phyloP scores from a whole-genome alignment of 495 filamentous ascomycete species.

The Neurospora sp. region DNA sequence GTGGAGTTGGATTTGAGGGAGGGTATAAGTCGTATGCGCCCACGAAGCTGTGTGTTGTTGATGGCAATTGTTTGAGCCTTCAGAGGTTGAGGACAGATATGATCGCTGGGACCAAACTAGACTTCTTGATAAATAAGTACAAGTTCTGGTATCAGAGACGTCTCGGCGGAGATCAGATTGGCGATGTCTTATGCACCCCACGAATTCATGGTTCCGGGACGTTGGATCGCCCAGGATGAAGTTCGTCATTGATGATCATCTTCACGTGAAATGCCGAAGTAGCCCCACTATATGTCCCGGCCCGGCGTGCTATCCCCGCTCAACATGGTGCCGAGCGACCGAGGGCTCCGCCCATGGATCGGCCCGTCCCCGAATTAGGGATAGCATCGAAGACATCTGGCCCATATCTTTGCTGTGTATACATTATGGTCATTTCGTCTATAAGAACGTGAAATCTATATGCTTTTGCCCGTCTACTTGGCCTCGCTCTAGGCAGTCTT shows the following conservation, averaged over 20 bases:
- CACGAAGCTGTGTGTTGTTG: not conserved
- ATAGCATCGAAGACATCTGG: not conserved
- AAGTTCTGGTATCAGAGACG: not conserved
- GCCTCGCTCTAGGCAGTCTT: constrained; percentile 3
- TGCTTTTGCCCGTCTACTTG: not conserved
- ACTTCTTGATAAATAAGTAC: not conserved
- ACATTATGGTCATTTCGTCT: not conserved
- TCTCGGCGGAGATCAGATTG: not conserved
- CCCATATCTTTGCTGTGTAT: not conserved
- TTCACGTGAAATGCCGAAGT: constrained; percentile 16
- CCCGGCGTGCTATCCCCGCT: constrained; percentile 4
- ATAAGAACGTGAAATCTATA: not conserved
- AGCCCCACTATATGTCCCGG: constrained; percentile 6
- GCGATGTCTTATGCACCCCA: not conserved
- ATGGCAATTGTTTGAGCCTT: not conserved
- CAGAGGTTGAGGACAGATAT: not conserved
- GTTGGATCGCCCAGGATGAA: not conserved
- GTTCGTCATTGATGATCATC: constrained; percentile 10
- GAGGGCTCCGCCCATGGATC: not conserved
- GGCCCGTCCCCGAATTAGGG: not conserved
- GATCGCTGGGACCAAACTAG: not conserved
- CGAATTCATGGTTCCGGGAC: not conserved
- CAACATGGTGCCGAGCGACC: not conserved
- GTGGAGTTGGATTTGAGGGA: not conserved
- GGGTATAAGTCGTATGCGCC: not conserved